Evolutionary conservation across 106 monocot species (phyloP).

Genomic region (Dendrobium nobile): DNA sequence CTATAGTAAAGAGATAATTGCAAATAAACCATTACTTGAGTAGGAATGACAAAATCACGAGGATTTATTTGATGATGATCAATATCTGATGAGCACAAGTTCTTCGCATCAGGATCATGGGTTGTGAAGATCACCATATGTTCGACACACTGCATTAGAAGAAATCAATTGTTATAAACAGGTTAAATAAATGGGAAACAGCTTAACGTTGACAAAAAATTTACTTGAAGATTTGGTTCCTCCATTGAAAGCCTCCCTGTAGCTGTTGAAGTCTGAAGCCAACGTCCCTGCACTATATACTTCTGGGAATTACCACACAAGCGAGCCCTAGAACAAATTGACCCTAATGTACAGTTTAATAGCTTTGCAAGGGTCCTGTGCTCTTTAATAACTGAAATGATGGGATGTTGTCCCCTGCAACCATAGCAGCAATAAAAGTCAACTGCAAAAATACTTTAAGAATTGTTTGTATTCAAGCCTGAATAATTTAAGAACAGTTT

Average conservation of each 20-base stretch:
- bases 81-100: slow-evolving; percentile 19
- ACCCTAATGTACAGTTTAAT: slow-evolving; percentile 83
- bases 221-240: slow-evolving; percentile 98
- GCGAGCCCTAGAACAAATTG: slow-evolving; percentile 73
- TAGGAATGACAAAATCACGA: slow-evolving; percentile 88
- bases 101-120: slow-evolving; percentile 16
- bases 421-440: not conserved
- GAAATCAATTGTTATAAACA: not conserved
- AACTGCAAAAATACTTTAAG: not conserved
- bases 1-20: not conserved
- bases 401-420: slow-evolving; percentile 74
- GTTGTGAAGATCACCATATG: slow-evolving; percentile 60
- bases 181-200: not conserved
- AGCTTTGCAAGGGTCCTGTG: slow-evolving; percentile 89
- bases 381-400: slow-evolving; percentile 82
- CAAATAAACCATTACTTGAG: slow-evolving; percentile 50
- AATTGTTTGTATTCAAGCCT: not conserved
- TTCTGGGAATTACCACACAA: slow-evolving; percentile 72
- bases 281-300: slow-evolving; percentile 77
- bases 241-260: slow-evolving; percentile 96
- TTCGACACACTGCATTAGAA: slow-evolving; percentile 71
- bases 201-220: not conserved
- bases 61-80: slow-evolving; percentile 73
- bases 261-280: slow-evolving; percentile 96
- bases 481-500: not conserved